These are phyloP conservation scores for Gossypium mustelinum DNA, from an alignment of 345 rosid species.

Conservation along the genomic window DNA sequence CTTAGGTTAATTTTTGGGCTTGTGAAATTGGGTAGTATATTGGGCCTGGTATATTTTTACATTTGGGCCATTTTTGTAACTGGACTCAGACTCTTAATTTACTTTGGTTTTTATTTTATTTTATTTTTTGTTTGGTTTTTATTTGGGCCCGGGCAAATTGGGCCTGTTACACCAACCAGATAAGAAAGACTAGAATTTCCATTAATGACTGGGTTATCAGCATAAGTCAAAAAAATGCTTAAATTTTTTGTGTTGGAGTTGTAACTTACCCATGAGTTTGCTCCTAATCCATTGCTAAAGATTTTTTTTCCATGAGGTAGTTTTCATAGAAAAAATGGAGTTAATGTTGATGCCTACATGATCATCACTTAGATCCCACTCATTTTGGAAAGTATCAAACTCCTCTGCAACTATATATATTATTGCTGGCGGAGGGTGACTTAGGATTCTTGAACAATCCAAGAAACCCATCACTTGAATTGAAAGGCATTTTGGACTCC, in stretches of 20 bases:
- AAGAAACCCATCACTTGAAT: constrained; percentile 40
- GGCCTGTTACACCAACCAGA: not conserved
- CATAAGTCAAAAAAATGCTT: constrained; percentile 44
- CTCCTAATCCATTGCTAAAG: constrained; percentile 30
- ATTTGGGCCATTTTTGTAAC: too few relatives aligned
- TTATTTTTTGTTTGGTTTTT: too few relatives aligned
- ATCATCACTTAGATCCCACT: constrained; percentile 40
- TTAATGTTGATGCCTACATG: constrained; percentile 52
- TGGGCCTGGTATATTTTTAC: too few relatives aligned
- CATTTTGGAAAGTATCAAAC: constrained; percentile 34
- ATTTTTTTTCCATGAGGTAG: constrained; percentile 29
- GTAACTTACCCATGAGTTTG: constrained; percentile 49
- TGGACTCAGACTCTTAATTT: too few relatives aligned
- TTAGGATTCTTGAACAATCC: constrained; percentile 25
- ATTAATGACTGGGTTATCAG: constrained; percentile 19
- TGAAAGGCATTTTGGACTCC: constrained; percentile 31
- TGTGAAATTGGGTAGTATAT: too few relatives aligned
- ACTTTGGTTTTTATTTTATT: too few relatives aligned
- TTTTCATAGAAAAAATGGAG: constrained; percentile 33
- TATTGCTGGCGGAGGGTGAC: not conserved
- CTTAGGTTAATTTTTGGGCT: too few relatives aligned
- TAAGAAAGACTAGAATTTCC: constrained; percentile 34
- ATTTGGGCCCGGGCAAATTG: too few relatives aligned
- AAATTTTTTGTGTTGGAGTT: constrained; percentile 40
- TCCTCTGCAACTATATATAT: constrained; percentile 9